Evolutionary conservation across 2,329 filamentous ascomycete genomes (phyloP).

Genomic region (Arthroderma sp.): DNA sequence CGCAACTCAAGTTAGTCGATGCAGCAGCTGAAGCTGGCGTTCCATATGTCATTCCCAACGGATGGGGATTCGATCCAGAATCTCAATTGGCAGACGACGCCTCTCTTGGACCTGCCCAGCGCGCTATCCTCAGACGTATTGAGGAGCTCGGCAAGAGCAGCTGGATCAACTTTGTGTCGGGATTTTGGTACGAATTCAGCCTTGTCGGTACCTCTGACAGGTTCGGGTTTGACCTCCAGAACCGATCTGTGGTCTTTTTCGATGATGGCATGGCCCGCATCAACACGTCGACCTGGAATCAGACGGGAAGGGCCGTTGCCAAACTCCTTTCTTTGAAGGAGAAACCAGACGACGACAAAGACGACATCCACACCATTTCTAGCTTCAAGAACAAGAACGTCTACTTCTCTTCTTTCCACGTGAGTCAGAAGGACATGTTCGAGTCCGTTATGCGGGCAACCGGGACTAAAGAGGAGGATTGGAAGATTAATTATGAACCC

Average conservation of each 20-base stretch:
- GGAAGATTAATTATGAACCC: constrained; percentile 43
- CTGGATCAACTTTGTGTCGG: constrained; percentile 36
- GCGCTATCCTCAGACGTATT: constrained; percentile 28
- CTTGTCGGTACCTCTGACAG: constrained; percentile 24
- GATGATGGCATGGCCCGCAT: constrained; percentile 48
- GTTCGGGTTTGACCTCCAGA: constrained; percentile 42
- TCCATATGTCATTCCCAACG: constrained; percentile 46
- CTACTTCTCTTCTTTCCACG: constrained; percentile 45
- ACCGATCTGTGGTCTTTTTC: constrained; percentile 35
- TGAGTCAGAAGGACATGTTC: constrained; percentile 55
- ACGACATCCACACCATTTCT: constrained; percentile 30
- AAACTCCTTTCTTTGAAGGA: constrained; percentile 37
- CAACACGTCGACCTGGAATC: constrained; percentile 48
- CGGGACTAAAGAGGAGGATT: constrained; percentile 47
- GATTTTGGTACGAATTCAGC: constrained; percentile 46
- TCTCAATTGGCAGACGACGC: constrained; percentile 20
- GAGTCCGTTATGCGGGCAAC: constrained; percentile 48
- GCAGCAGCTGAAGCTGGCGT: constrained; percentile 47
- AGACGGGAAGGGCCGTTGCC: constrained; percentile 45
- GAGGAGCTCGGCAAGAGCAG: constrained; percentile 28
- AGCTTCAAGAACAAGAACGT: constrained; percentile 40
- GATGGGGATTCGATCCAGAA: constrained; percentile 23
- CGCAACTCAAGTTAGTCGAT: constrained; percentile 40
- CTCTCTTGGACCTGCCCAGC: constrained; percentile 24
- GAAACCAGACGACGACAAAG: constrained; percentile 30